Conservation (phyloP, 73 alveolate species). For the Paramecium pentaurelia region DNA sequence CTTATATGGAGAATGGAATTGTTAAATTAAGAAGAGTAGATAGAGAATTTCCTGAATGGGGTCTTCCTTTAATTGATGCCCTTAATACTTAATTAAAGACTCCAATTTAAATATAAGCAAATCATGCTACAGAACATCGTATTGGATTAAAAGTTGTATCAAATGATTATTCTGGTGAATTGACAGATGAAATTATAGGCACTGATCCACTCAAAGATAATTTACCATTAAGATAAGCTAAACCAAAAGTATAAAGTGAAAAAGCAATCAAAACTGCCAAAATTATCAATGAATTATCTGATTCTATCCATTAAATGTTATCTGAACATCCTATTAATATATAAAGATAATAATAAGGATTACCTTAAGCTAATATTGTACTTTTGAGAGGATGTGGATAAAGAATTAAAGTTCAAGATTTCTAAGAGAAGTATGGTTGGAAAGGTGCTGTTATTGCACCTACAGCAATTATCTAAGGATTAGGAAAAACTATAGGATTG, state of each 20-base stretch:
- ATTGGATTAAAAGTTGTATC: conserved; percentile 77
- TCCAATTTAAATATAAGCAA: conserved; percentile 54
- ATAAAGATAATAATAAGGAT: conserved; percentile 67
- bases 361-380: conserved; percentile 70
- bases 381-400: conserved; percentile 83
- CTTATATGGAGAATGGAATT: conserved; percentile 73
- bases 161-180: conserved; percentile 40
- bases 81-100: background rate
- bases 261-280: conserved; percentile 70
- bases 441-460: conserved; percentile 85
- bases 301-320: conserved; percentile 61
- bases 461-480: conserved; percentile 84
- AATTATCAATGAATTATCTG: conserved; percentile 66
- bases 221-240: conserved; percentile 42
- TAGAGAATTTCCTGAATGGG: conserved; percentile 83
- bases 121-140: conserved; percentile 88
- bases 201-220: conserved; percentile 85
- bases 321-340: conserved; percentile 69
- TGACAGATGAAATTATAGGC: conserved; percentile 72
- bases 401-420: conserved; percentile 65
- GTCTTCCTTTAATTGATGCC: conserved; percentile 45
- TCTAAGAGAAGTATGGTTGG: conserved; percentile 64
- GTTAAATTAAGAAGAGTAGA: conserved; percentile 83
- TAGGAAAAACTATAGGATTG: conserved; percentile 73
- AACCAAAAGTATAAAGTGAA: conserved; percentile 58